Evolutionary conservation across 2,329 filamentous ascomycete genomes (phyloP).

Genomic region (Sporothrix pseudoabietina): DNA sequence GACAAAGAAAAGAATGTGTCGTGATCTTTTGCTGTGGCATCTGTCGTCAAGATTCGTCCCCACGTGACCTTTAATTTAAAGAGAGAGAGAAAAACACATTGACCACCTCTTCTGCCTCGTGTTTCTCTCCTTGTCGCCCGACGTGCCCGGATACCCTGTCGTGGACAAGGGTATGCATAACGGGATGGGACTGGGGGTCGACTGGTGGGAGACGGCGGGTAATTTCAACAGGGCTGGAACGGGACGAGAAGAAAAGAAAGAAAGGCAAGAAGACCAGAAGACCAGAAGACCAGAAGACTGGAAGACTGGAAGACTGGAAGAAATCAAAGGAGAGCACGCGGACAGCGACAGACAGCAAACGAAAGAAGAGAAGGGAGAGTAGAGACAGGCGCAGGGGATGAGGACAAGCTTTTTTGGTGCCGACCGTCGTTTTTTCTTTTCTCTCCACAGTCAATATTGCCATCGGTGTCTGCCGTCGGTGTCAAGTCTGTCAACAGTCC

Average conservation of each 20-base stretch:
- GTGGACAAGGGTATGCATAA: slow-evolving; percentile 8
- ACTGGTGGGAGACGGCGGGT: neutral
- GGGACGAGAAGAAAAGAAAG: neutral
- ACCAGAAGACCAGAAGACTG: too few species aligned
- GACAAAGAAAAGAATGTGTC: neutral
- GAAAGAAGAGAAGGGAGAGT: neutral
- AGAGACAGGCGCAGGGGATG: neutral
- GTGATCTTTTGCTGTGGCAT: neutral
- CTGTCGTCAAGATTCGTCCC: neutral
- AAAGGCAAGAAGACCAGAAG: too few species aligned
- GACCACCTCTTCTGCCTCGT: neutral
- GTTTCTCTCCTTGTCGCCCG: neutral
- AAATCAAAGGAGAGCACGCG: neutral
- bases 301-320: too few species aligned
- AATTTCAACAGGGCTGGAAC: slow-evolving; percentile 5
- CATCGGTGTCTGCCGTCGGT: too few species aligned
- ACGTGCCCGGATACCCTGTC: neutral
- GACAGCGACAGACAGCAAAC: neutral
- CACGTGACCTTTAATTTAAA: neutral
- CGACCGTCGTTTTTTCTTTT: too few species aligned
- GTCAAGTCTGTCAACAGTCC: neutral
- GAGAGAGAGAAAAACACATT: too few species aligned
- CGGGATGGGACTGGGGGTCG: neutral
- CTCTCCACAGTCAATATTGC: too few species aligned
- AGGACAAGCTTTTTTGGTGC: too few species aligned